phyloP scores from a whole-genome alignment of 2,329 filamentous ascomycete genomes.

The Apiospora malaysiana region DNA sequence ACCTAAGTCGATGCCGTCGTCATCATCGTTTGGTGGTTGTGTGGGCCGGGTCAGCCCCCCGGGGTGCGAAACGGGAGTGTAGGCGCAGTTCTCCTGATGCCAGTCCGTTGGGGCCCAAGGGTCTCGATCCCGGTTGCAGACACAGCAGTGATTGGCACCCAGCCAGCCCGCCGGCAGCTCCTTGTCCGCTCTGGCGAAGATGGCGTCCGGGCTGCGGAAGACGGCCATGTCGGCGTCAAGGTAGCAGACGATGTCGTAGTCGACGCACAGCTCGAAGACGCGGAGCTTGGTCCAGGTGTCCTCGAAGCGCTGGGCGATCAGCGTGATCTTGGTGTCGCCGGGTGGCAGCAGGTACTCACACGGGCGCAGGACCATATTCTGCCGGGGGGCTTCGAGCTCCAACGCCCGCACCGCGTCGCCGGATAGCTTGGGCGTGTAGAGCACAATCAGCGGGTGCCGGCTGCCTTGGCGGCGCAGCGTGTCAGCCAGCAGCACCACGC shows the following conservation, averaged over 20 bases:
- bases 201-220: constrained; percentile 47
- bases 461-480: constrained; percentile 52
- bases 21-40: constrained; percentile 29
- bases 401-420: constrained; percentile 47
- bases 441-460: constrained; percentile 53
- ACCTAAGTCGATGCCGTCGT: neutral
- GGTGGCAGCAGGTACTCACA: constrained; percentile 48
- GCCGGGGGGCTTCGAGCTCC: constrained; percentile 45
- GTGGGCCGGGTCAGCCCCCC: constrained; percentile 42
- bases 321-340: constrained; percentile 40
- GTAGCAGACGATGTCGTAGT: constrained; percentile 51
- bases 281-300: constrained; percentile 62
- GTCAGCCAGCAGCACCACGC: constrained; percentile 55
- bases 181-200: constrained; percentile 45
- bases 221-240: constrained; percentile 60
- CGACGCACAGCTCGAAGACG: constrained; percentile 50
- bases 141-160: constrained; percentile 55
- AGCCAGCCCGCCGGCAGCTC: constrained; percentile 48
- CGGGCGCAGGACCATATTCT: constrained; percentile 46
- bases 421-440: constrained; percentile 52
- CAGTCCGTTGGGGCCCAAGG: constrained; percentile 56
- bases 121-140: constrained; percentile 57
- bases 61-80: constrained; percentile 47
- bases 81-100: constrained; percentile 54
- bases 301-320: constrained; percentile 56